Evolutionary conservation across 179 eudicot genomes (phyloP).

Genomic region (Drosera spatulata): DNA sequence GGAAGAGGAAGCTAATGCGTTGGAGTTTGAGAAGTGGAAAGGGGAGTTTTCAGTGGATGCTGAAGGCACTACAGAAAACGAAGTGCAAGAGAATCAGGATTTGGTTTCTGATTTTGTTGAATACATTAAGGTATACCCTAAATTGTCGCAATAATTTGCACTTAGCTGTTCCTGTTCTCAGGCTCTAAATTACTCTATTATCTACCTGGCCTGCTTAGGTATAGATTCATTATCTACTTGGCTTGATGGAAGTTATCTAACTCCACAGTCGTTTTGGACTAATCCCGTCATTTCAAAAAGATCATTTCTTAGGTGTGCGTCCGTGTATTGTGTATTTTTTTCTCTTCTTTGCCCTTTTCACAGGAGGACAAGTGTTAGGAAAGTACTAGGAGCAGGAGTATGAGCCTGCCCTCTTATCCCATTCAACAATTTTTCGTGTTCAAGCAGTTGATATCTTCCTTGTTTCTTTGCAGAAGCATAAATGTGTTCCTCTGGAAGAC

Average conservation of each 20-base stretch:
- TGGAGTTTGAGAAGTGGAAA: slow-evolving; percentile 94
- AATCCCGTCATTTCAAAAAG: too few species aligned
- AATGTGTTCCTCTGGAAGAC: slow-evolving; percentile 89
- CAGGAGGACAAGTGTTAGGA: too few species aligned
- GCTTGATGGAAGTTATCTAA: too few species aligned
- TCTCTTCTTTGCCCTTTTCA: too few species aligned
- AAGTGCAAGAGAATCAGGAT: slow-evolving; percentile 77
- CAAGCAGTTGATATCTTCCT: slow-evolving; percentile 1
- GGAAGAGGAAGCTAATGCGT: slow-evolving; percentile 89
- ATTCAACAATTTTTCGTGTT: background rate
- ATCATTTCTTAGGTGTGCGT: too few species aligned
- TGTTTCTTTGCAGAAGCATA: slow-evolving; percentile 59
- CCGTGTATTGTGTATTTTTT: too few species aligned
- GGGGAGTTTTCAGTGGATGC: slow-evolving; percentile 92
- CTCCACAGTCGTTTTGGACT: too few species aligned
- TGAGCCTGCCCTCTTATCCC: too few species aligned
- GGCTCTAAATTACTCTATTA: too few species aligned
- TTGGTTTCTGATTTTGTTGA: slow-evolving; percentile 84
- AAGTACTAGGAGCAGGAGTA: too few species aligned
- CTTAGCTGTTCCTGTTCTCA: background rate
- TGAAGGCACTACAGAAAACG: slow-evolving; percentile 93
- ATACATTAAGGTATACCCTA: slow-evolving; percentile 59
- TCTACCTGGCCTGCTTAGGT: too few species aligned
- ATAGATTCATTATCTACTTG: too few species aligned
- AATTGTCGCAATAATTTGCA: slow-evolving; percentile 4